Evolutionary conservation across 2,329 filamentous ascomycete species (phyloP).

Genomic region (Paramyrothecium roridum): DNA sequence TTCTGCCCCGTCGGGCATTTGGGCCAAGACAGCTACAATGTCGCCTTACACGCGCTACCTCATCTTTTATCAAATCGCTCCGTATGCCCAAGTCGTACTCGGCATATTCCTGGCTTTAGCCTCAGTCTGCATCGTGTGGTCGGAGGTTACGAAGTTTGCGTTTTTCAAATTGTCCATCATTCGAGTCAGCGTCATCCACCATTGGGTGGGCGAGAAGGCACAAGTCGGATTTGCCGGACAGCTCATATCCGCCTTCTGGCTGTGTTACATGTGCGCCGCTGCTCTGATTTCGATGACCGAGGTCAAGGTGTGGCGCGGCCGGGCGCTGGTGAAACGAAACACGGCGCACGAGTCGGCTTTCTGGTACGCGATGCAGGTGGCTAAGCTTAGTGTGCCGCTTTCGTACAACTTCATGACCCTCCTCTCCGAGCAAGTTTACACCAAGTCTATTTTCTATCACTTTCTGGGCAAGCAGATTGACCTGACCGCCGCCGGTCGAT

Average conservation of each 20-base stretch:
- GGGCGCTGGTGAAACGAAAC: conserved; percentile 83
- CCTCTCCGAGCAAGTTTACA: conserved; percentile 68
- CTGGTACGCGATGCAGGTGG: conserved; percentile 93
- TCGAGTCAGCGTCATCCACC: conserved; percentile 67
- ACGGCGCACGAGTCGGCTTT: conserved; percentile 92
- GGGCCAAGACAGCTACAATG: conserved; percentile 57
- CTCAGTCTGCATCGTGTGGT: conserved; percentile 86
- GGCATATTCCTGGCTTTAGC: conserved; percentile 70
- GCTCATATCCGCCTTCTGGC: conserved; percentile 79
- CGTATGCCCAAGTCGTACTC: conserved; percentile 60
- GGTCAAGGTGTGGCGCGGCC: conserved; percentile 95
- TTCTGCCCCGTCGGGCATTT: conserved; percentile 51
- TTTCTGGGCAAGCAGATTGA: conserved; percentile 84
- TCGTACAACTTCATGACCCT: conserved; percentile 97
- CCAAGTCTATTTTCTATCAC: conserved; percentile 77
- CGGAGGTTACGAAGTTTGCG: conserved; percentile 83
- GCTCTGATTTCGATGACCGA: conserved; percentile 85
- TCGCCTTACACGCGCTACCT: conserved; percentile 82
- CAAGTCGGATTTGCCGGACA: conserved; percentile 86
- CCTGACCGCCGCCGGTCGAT: conserved; percentile 75
- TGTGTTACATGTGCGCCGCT: conserved; percentile 93
- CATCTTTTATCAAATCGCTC: conserved; percentile 70
- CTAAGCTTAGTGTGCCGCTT: conserved; percentile 86
- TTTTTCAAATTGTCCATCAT: conserved; percentile 72
- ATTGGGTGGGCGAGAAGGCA: conserved; percentile 66